phyloP scores from a whole-genome alignment of 140 eudicot genomes.

The Bidens hawaiensis region DNA sequence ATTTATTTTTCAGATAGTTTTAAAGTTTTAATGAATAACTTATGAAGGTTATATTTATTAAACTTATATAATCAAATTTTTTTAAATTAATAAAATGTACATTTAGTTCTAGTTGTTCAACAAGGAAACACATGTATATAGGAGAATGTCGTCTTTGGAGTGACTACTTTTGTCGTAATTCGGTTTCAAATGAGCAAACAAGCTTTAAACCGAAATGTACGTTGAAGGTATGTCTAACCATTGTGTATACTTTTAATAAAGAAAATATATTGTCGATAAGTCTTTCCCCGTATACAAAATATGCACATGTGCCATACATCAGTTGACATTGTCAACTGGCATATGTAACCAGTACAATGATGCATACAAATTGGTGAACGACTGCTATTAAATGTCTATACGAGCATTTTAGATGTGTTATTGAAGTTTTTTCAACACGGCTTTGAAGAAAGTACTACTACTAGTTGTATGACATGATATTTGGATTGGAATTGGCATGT shows the following conservation, averaged over 20 bases:
- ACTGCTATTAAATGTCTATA: no score
- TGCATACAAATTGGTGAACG: not conserved
- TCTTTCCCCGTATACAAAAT: not conserved
- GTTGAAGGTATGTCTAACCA: not conserved
- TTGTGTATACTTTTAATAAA: not conserved
- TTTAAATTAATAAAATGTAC: no score
- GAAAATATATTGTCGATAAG: not conserved
- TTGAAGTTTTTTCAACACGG: not conserved
- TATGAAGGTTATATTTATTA: no score
- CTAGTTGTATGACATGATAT: no score
- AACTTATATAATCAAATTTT: no score
- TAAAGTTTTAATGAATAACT: no score
- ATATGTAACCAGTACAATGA: not conserved
- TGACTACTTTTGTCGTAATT: not conserved
- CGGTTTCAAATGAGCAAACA: no score
- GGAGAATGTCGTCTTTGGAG: not conserved
- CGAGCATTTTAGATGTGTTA: not conserved
- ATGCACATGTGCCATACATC: not conserved
- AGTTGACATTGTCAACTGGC: not conserved
- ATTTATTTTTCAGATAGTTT: no score
- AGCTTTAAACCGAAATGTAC: no score
- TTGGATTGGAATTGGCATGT: no score
- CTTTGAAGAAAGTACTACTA: no score
- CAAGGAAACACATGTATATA: no score
- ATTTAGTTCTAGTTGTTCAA: not conserved